Evolutionary conservation across 495 filamentous ascomycete genomes (phyloP).

Genomic region (Ramalina intermedia): DNA sequence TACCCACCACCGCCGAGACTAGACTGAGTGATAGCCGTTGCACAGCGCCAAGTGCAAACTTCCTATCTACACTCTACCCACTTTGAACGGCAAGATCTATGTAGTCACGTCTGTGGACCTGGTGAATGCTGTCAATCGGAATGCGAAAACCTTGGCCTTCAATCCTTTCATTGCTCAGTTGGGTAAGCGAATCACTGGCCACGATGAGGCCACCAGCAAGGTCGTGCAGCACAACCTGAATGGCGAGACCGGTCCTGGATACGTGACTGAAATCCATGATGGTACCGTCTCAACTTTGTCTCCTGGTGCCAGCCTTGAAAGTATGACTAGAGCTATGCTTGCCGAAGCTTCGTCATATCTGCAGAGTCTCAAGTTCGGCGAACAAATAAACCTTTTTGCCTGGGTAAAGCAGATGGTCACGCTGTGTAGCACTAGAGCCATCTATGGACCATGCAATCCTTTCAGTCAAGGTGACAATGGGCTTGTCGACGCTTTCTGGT

Average conservation of each 20-base stretch:
- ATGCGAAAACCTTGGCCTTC: constrained; percentile 27
- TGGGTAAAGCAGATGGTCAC: constrained; percentile 32
- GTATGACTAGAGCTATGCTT: constrained; percentile 4
- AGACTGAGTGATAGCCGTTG: neutral
- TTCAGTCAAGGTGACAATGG: constrained; percentile 9
- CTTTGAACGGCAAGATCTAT: constrained; percentile 30
- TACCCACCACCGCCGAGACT: neutral
- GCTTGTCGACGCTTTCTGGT: constrained; percentile 28
- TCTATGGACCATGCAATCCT: constrained; percentile 27
- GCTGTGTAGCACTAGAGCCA: constrained; percentile 24
- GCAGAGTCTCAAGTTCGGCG: neutral
- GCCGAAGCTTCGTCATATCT: neutral
- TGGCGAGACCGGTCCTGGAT: constrained; percentile 3
- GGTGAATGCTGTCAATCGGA: constrained; percentile 28
- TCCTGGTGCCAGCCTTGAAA: constrained; percentile 2
- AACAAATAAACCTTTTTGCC: constrained; percentile 4
- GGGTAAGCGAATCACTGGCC: constrained; percentile 9
- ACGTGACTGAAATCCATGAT: constrained; percentile 4
- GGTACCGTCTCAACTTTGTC: neutral
- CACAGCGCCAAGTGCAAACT: constrained; percentile 11
- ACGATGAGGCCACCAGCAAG: neutral
- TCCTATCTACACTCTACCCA: constrained; percentile 29
- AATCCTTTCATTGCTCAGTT: constrained; percentile 19
- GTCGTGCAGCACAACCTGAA: constrained; percentile 7
- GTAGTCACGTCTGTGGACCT: constrained; percentile 28